phyloP scores from a whole-genome alignment of 495 filamentous ascomycete species.

The Zalerion maritima region DNA sequence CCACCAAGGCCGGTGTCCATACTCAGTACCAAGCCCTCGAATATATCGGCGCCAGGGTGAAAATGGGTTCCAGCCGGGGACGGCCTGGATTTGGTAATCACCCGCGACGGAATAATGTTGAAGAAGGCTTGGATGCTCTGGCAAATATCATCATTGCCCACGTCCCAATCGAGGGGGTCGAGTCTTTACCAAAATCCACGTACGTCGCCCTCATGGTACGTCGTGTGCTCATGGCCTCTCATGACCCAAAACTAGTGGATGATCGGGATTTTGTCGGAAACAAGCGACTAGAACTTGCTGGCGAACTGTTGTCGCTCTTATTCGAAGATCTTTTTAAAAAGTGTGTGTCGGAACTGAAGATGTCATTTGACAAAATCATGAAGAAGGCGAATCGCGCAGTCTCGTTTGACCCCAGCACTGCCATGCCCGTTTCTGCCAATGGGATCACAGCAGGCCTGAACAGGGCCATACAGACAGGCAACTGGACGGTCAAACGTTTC shows the following conservation, averaged over 20 bases:
- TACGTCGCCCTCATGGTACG: slow-evolving; percentile 95
- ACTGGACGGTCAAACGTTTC: slow-evolving; percentile 95
- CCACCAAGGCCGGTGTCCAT: slow-evolving; percentile 59
- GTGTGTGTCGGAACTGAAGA: slow-evolving; percentile 73
- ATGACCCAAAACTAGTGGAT: slow-evolving; percentile 76
- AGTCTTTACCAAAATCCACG: slow-evolving; percentile 88
- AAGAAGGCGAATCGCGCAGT: slow-evolving; percentile 77
- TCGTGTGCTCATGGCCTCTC: slow-evolving; percentile 81
- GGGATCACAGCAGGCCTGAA: slow-evolving; percentile 83
- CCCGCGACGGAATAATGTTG: slow-evolving; percentile 51
- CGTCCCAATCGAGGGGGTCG: slow-evolving; percentile 72
- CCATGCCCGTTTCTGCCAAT: slow-evolving; percentile 61
- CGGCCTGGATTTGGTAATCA: slow-evolving; percentile 13
- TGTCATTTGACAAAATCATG: slow-evolving; percentile 82
- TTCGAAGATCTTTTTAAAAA: slow-evolving; percentile 98
- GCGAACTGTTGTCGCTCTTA: slow-evolving; percentile 83
- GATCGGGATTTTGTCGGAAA: slow-evolving; percentile 97
- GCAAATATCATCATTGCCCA: slow-evolving; percentile 85
- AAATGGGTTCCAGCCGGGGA: slow-evolving; percentile 47
- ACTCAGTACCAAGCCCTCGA: slow-evolving; percentile 93
- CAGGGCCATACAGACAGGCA: slow-evolving; percentile 87
- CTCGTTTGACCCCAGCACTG: slow-evolving; percentile 68
- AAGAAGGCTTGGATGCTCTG: slow-evolving; percentile 84
- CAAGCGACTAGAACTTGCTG: slow-evolving; percentile 85
- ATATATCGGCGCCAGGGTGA: slow-evolving; percentile 71